These are phyloP conservation scores for Haematococcus lacustris DNA, from an alignment of 139 green algal genomes.

Conservation along the genomic window DNA sequence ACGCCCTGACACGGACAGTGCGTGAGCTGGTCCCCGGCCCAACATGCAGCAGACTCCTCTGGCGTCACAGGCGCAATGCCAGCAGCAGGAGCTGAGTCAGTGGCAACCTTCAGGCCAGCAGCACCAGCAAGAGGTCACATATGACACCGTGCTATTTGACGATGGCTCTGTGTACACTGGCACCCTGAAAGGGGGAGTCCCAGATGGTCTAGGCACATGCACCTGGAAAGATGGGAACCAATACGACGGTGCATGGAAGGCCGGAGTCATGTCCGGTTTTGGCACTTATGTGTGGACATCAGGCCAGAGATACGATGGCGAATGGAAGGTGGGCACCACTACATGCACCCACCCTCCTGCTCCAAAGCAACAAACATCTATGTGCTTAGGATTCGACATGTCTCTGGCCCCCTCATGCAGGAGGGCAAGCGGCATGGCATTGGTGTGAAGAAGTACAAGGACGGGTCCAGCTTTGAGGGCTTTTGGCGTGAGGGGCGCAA, in stretches of 20 bases:
- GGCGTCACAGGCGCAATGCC: too few species aligned
- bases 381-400: too few species aligned
- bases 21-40: too few species aligned
- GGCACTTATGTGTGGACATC: constrained; percentile 83
- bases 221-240: constrained; percentile 67
- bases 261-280: constrained; percentile 80
- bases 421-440: constrained; percentile 66
- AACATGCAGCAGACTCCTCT: too few species aligned
- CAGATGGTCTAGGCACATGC: constrained; percentile 46
- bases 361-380: too few species aligned
- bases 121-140: neutral
- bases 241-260: constrained; percentile 85
- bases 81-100: too few species aligned
- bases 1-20: too few species aligned
- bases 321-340: constrained; percentile 76
- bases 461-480: constrained; percentile 78
- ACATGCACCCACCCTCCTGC: too few species aligned
- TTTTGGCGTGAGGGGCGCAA: constrained; percentile 76
- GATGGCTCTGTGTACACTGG: constrained; percentile 44
- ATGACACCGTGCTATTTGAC: constrained; percentile 23
- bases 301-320: constrained; percentile 83
- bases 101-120: too few species aligned
- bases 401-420: constrained; percentile 8
- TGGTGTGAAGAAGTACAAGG: constrained; percentile 77
- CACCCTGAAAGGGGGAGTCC: constrained; percentile 33